Base-by-base conservation (phyloP, 768 basidiomycete species). In the Cystobasidium tubakii region DNA sequence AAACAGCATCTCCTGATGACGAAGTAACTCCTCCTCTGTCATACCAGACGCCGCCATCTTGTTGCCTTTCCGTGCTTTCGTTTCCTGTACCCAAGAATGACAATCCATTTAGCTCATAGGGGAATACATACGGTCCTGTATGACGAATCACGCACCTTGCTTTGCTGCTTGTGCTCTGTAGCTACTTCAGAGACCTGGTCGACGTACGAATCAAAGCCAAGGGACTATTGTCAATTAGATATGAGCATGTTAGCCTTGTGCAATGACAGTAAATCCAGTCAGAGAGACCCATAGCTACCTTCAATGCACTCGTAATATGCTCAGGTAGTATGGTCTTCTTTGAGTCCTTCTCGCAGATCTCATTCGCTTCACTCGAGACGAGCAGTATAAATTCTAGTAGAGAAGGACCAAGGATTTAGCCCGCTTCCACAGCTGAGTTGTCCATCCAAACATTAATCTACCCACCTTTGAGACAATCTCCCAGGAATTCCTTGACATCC, bases 321-420 rank as follows among this genome's bases (percentile, higher is more conserved):
- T 99, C 96, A 0, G 96, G 96, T 3, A 92, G 90, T 78, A 99
- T 98, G 0, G 96, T 99, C 84, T 99, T 99, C 84, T 96, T 97
- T 29, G 92, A 91, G 80, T 95, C 93, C 80, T 92, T 89, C 80
- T 98, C 96, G 79, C 96, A 99, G 75, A 97, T 91, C 77, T 97
- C 92, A 81, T 98, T 98, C 66, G 96, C 92, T 81, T 97, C 92
- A 10, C 93, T 92, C 21, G 96, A 95, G 80, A 99, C 89, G 82
- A 98, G 83, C 81, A 98, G 92, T 75, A 99, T 94, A 81, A 98
- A 99, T 84, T 99, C 96, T 99, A 82, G 19, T 21, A 44, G n/a
- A 72, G 23, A 3, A 2, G 21, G 15, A 50, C 44, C 36, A 65
- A 21, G 57, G 0, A 36, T 46, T 29, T 39, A 29, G 36, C 25